Evolutionary conservation across 1,284 basidiomycete species (phyloP).

Genomic region (Pisolithus thermaeus): DNA sequence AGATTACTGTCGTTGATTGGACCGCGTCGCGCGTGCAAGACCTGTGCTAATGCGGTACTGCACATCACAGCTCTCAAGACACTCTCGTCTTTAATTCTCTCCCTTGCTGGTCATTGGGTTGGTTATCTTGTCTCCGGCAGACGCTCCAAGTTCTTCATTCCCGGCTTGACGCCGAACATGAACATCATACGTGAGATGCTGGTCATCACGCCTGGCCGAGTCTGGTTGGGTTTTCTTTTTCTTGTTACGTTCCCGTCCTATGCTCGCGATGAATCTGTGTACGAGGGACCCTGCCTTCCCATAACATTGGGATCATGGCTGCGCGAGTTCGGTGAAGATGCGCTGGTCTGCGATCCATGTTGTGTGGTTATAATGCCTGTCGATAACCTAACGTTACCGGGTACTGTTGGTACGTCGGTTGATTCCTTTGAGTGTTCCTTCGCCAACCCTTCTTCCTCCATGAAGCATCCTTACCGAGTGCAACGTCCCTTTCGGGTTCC

Average conservation of each 20-base stretch:
- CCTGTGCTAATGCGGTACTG: conserved; percentile 7
- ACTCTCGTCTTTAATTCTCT: background rate
- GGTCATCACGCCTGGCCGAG: conserved; percentile 1
- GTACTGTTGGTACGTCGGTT: background rate
- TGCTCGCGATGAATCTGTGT: background rate
- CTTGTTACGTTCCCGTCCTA: background rate
- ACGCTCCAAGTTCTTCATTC: background rate
- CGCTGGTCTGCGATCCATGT: background rate
- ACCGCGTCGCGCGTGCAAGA: background rate
- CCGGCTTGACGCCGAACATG: conserved; percentile 10
- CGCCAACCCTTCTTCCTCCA: too few species aligned
- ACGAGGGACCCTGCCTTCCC: background rate
- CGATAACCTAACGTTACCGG: background rate
- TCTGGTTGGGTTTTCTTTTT: background rate
- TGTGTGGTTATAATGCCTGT: background rate
- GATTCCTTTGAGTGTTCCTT: background rate
- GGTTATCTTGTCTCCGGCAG: background rate
- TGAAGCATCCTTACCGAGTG: background rate
- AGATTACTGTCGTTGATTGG: too few species aligned
- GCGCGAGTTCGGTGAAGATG: background rate
- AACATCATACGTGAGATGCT: conserved; percentile 8
- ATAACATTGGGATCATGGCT: background rate
- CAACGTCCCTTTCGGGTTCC: background rate
- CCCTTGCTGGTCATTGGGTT: background rate
- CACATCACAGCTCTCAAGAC: background rate